These are phyloP conservation scores for Candida namnaoensis DNA, from an alignment of 805 yeast genomes.

Conservation along the genomic window DNA sequence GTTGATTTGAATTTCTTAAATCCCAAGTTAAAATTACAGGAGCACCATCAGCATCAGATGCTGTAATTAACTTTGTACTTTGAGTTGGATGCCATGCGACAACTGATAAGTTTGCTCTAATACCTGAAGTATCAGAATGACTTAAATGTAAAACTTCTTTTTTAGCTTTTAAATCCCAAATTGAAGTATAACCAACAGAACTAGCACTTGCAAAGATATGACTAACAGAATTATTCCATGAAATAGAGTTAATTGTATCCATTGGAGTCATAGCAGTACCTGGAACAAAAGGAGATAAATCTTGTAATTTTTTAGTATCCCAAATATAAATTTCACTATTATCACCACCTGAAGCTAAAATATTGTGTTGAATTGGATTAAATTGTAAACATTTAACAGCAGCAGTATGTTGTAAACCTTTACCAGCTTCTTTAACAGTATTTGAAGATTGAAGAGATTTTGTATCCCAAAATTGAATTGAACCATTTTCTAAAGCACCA, in stretches of 20 bases:
- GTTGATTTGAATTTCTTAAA: constrained; percentile 87
- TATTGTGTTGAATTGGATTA: constrained; percentile 62
- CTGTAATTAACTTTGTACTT: constrained; percentile 82
- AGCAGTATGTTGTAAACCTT: constrained; percentile 53
- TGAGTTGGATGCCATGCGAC: constrained; percentile 94
- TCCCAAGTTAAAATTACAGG: constrained; percentile 91
- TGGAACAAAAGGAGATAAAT: constrained; percentile 45
- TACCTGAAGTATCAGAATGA: constrained; percentile 43
- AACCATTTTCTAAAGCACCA: constrained; percentile 84
- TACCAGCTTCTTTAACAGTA: constrained; percentile 41
- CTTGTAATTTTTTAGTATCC: constrained; percentile 67
- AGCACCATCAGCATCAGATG: constrained; percentile 69
- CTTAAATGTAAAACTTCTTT: constrained; percentile 83
- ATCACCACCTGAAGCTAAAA: constrained; percentile 82
- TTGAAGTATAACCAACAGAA: constrained; percentile 74
- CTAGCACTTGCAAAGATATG: constrained; percentile 92
- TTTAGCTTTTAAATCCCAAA: constrained; percentile 88
- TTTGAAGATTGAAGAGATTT: constrained; percentile 33
- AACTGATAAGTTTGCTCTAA: constrained; percentile 62
- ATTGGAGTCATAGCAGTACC: constrained; percentile 72
- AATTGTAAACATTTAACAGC: constrained; percentile 69
- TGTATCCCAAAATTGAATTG: constrained; percentile 72
- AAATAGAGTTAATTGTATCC: constrained; percentile 71
- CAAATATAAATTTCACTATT: constrained; percentile 84
- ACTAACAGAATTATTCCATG: constrained; percentile 81